Conservation (phyloP, 495 filamentous ascomycete species). For the Penicillium psychrofluorescens region DNA sequence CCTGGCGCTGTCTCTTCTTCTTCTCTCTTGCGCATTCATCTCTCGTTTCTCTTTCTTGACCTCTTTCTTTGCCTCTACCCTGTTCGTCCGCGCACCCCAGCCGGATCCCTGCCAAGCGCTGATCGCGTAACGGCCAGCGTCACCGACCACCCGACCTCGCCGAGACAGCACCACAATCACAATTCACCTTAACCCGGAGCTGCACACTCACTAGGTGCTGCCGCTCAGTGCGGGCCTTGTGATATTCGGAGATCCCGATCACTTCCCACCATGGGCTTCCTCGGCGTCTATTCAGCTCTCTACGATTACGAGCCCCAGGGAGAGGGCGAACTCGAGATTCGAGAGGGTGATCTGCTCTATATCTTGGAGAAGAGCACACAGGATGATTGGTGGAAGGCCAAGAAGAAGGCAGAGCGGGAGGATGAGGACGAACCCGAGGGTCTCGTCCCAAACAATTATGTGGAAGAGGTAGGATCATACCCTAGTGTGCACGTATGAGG, state of each 20-base stretch:
- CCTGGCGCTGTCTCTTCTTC: neutral
- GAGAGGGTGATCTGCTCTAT: conserved; percentile 87
- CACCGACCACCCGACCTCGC: conserved; percentile 9
- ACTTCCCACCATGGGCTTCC: conserved; percentile 56
- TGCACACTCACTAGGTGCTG: conserved; percentile 11
- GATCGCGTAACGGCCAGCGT: conserved; percentile 15
- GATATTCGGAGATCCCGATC: neutral
- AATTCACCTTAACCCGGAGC: conserved; percentile 4
- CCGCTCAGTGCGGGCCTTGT: neutral
- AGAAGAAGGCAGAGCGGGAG: conserved; percentile 87
- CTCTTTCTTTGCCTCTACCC: neutral
- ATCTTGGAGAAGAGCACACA: conserved; percentile 83
- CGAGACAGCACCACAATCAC: conserved; percentile 5
- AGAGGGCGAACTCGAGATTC: conserved; percentile 78
- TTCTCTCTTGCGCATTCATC: conserved; percentile 3
- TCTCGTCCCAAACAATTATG: conserved; percentile 90
- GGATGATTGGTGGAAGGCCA: conserved; percentile 97
- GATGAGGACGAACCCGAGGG: conserved; percentile 94
- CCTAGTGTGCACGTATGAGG: neutral
- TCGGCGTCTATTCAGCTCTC: conserved; percentile 84
- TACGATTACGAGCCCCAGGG: conserved; percentile 92
- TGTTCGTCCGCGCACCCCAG: neutral
- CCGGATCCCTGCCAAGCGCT: conserved; percentile 16
- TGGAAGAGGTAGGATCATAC: conserved; percentile 73
- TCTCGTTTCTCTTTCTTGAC: conserved; percentile 2